A percentile compares a stretch with the other conserved stretches of the same genome.
Conservation (phyloP, 148 eudicot genomes). For the Drosera capensis region DNA sequence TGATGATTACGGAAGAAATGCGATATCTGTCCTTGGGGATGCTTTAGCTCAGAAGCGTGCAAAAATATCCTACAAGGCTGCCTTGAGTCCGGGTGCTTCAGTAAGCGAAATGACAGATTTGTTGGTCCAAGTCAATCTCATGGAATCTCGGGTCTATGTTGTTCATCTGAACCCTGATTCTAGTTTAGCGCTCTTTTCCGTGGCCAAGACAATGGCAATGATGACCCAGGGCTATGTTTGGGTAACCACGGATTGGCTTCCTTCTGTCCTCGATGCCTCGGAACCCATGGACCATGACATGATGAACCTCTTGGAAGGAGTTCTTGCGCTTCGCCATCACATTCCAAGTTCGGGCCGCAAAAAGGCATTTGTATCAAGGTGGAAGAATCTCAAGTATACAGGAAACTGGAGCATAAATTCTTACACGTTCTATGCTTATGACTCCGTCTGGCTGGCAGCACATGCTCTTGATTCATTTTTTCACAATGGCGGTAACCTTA, state of each 20-base stretch:
- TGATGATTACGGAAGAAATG: slow-evolving; percentile 50
- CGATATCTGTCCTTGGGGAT: slow-evolving; percentile 31
- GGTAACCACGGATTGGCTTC: slow-evolving; percentile 68
- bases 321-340: slow-evolving; percentile 45
- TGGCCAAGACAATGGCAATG: slow-evolving; percentile 53
- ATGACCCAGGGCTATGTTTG: slow-evolving; percentile 56
- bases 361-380: slow-evolving; percentile 14
- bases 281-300: too few relatives aligned
- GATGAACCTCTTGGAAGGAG: slow-evolving; percentile 12
- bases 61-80: slow-evolving; percentile 40
- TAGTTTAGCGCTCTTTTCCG: slow-evolving; percentile 32
- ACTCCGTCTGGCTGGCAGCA: slow-evolving; percentile 26
- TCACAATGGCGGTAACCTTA: slow-evolving; percentile 10
- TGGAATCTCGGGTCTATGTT: slow-evolving; percentile 43
- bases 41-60: slow-evolving; percentile 26
- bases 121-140: slow-evolving; percentile 22
- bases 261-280: slow-evolving; percentile 47
- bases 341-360: slow-evolving; percentile 32
- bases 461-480: slow-evolving; percentile 16
- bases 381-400: not conserved
- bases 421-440: too few relatives aligned
- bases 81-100: slow-evolving; percentile 16
- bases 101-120: slow-evolving; percentile 11
- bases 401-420: not conserved
- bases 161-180: slow-evolving; percentile 20